Evolutionary conservation across 371 early-diverging fungal species (phyloP), one percentile per base, ranked within the genome.

Genomic region (Mortierella sp.): DNA sequence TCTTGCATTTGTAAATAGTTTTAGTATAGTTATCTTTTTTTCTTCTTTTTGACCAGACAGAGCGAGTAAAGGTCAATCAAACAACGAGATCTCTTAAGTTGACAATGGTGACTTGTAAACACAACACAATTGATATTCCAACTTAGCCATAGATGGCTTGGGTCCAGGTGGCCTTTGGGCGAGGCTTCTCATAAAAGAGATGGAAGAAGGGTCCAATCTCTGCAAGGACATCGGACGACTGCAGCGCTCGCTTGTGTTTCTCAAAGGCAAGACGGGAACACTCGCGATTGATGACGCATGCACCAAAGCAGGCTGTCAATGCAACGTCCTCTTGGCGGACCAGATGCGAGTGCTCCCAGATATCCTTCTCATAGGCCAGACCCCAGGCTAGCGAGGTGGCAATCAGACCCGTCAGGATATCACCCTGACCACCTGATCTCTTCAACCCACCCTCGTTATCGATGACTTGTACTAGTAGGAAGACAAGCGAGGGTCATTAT

Each of bases 341-440:
- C 2, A 53, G 24, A 7, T 72, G 63, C 11, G 77, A 84, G 84
- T 91, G 91, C 88, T 88, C 77, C 92, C 94, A 94, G 24, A 87
- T 79, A 29, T 87, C 86, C 43, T 88, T 88, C 58, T 92, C 85
- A 74, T 94, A 94, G 7, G 85, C 86, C 41, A 90, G 88, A 24
- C 92, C 93, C 98, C 98, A 99, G 0, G 95, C 95, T 50, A 98
- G 67, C 64, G 98, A 97, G 14, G 98, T 90, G 5, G 95, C 96
- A 37, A 97, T 76, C 13, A 93, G 79, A 3, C 99, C 99, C 22
- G 95, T 88, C 31, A 99, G 88, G n/a, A 99, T 88, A 86, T 99
- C 99, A 19, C 99, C 99, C 85, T 98, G 99, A 9, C 99, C 99
- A 19, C 99, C 99, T 79, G 97, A 96, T n/a, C 99, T 89, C 73